phyloP scores from a whole-genome alignment of 1,139 yeast genomes.

The Debaryomyces udenii region DNA sequence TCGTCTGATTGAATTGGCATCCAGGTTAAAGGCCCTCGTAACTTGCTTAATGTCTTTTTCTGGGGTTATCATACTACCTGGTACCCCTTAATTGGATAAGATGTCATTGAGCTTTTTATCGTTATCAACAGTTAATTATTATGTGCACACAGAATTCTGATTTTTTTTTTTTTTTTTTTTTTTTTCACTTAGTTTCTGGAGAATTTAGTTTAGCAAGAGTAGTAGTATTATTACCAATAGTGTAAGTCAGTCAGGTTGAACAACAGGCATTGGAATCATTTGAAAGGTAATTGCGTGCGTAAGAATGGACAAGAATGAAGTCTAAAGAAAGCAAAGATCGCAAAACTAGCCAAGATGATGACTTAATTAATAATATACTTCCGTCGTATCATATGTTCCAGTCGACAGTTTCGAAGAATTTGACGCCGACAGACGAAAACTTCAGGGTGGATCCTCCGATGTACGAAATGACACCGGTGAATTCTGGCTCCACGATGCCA shows the following conservation, averaged over 20 bases:
- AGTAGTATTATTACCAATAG: too few relatives aligned
- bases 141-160: too few relatives aligned
- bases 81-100: too few relatives aligned
- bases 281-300: background rate
- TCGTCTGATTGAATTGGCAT: background rate
- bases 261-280: too few relatives aligned
- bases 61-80: background rate
- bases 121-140: too few relatives aligned
- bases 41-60: background rate
- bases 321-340: background rate
- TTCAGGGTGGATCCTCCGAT: slow-evolving; percentile 47
- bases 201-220: too few relatives aligned
- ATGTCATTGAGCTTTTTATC: too few relatives aligned
- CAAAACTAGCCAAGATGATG: slow-evolving; percentile 26
- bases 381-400: slow-evolving; percentile 54
- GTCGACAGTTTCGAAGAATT: slow-evolving; percentile 42
- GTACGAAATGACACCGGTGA: slow-evolving; percentile 42
- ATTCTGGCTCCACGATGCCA: slow-evolving; percentile 19
- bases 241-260: too few relatives aligned
- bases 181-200: too few relatives aligned
- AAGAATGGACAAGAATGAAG: slow-evolving; percentile 1
- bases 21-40: too few relatives aligned
- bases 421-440: slow-evolving; percentile 45
- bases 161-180: too few relatives aligned
- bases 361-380: slow-evolving; percentile 42